Evolutionary conservation across 78 protist genomes (phyloP).

Genomic region (Dictyostelium citrinum): DNA sequence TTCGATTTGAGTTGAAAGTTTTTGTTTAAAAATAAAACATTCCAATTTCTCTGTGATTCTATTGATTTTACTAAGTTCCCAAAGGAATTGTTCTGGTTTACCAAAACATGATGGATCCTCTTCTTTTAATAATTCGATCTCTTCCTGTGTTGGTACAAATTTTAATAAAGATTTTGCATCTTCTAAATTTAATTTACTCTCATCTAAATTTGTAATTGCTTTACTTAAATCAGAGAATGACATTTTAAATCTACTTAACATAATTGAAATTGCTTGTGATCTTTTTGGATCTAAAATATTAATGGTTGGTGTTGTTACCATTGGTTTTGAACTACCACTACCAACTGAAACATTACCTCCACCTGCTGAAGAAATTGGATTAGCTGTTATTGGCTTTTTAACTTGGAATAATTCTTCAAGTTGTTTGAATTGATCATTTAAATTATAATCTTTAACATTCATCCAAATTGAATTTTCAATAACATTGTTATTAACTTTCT

Average conservation of each 20-base stretch:
- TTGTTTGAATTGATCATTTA: conserved; percentile 31
- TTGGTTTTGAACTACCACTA: background rate
- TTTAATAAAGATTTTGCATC: conserved; percentile 66
- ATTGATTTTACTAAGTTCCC: conserved; percentile 38
- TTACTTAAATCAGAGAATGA: conserved; percentile 27
- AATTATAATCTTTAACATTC: conserved; percentile 67
- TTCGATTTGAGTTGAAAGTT: conserved; percentile 40
- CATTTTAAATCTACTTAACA: conserved; percentile 73
- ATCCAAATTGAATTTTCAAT: conserved; percentile 77
- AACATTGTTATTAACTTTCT: conserved; percentile 55
- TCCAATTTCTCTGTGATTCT: conserved; percentile 57
- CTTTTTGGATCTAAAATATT: conserved; percentile 42
- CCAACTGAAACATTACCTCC: background rate
- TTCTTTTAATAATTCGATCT: conserved; percentile 43
- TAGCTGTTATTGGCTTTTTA: conserved; percentile 22
- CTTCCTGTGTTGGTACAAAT: conserved; percentile 72
- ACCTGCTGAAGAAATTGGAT: background rate
- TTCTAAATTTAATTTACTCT: conserved; percentile 17
- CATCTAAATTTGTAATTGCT: conserved; percentile 45
- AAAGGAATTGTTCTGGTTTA: conserved; percentile 71
- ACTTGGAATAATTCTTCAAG: conserved; percentile 58
- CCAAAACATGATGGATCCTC: conserved; percentile 17
- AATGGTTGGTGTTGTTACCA: background rate
- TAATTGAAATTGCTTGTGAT: conserved; percentile 68
- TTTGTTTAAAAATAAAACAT: conserved; percentile 68